Percentiles rank a stretch among this genome's conserved stretches.
These are phyloP conservation scores for Trichosporon ovoides DNA, from an alignment of 1,284 basidiomycete species.

Conservation along the genomic window DNA sequence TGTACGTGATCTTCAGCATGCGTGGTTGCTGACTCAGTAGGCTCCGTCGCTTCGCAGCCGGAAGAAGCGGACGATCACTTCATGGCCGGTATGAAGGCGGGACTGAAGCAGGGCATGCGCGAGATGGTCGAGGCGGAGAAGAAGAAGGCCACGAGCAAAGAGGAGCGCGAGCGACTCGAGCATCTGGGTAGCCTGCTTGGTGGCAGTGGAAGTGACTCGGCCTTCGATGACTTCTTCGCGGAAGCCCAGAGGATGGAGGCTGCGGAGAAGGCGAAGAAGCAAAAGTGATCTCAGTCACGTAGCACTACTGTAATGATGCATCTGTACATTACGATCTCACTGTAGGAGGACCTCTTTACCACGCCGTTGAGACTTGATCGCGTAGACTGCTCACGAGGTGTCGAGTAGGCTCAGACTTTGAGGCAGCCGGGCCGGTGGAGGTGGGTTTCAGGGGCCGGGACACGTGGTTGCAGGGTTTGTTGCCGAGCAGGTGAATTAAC, in stretches of 20 bases:
- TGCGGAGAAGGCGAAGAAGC: not conserved
- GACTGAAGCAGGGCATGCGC: too few species aligned
- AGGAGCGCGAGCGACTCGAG: not conserved
- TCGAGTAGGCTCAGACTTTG: too few species aligned
- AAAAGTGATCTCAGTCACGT: not conserved
- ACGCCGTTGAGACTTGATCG: too few species aligned
- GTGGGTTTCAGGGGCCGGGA: not conserved
- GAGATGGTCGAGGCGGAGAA: not conserved
- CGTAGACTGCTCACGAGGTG: too few species aligned
- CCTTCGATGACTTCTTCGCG: not conserved
- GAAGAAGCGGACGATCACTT: too few species aligned
- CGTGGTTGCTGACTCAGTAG: not conserved
- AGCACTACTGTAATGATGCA: too few species aligned
- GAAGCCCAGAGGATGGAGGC: conserved; percentile 1
- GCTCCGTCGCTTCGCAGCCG: too few species aligned
- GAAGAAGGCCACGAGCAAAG: not conserved
- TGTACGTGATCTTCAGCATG: too few species aligned
- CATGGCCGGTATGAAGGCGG: too few species aligned
- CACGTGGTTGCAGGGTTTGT: not conserved
- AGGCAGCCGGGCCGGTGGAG: not conserved
- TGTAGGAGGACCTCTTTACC: too few species aligned
- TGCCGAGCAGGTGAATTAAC: not conserved
- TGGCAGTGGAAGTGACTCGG: not conserved
- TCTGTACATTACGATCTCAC: too few species aligned
- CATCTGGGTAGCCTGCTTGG: not conserved